Evolutionary conservation across 805 yeast genomes (phyloP), one percentile per base, ranked within the genome.

Genomic region (Ogataea salicorniae): DNA sequence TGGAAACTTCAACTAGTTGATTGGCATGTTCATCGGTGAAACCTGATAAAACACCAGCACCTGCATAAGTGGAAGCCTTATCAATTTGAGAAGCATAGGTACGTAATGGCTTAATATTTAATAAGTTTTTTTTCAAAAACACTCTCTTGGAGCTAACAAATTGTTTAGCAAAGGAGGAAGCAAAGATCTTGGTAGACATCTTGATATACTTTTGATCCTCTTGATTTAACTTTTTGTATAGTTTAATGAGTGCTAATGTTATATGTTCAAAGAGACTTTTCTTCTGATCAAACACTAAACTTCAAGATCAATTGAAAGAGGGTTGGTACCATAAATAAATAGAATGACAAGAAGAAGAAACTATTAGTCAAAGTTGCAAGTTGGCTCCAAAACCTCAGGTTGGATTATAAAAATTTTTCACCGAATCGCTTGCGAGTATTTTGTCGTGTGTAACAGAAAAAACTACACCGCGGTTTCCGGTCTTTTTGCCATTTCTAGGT

Each of bases 1-100:
- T 87, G 53, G 81, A 73, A 31, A 89, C 96, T 52, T 89, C 95
- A 39, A 88, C 96, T 45, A 89, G 72, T 50, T 79, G 71, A 46
- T 79, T 80, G 40, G 81, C 79, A 54, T 81, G 74, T 52, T 81
- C 84, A 56, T 78, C 84, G 22, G 70, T 71, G 64, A 81, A 80
- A 6, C 75, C 71, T 37, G 77, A 73, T 49, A 83, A 67, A 46
- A 83, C 73, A 23, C 80, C 79, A 31, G 81, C 83, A 43, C 88
- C 89, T 31, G 81, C 83, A 60, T 83, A 83, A 3, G 72, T 53
- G 17, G 64, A 49, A 33, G 69, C 65, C 42, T 56, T 56, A 37
- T 61, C 63, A 17, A 58, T 51, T 40, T 51, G 51, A 6, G 64
- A 45, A 18, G 67, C 61, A 41, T 57, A 59, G 15, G 47, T 35